phyloP scores from a whole-genome alignment of 2,329 filamentous ascomycete genomes.

The Raffaelea ambrosiae region DNA sequence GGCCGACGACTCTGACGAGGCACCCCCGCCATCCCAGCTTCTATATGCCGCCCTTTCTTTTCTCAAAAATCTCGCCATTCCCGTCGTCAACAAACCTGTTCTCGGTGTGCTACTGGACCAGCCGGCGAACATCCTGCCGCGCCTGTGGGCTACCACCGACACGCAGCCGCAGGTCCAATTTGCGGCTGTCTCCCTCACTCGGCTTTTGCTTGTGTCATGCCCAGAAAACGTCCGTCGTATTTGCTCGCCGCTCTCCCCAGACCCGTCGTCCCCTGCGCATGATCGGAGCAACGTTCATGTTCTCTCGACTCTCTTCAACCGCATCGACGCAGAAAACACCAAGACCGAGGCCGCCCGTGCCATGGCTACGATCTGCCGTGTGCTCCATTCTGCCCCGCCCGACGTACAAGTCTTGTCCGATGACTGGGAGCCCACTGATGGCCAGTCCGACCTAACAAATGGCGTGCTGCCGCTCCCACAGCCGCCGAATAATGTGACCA shows the following conservation, averaged over 20 bases:
- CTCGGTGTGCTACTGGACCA: conserved; percentile 40
- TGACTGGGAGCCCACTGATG: conserved; percentile 21
- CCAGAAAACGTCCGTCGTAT: conserved; percentile 42
- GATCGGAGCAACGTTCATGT: conserved; percentile 26
- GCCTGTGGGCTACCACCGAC: conserved; percentile 40
- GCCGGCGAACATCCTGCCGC: conserved; percentile 32
- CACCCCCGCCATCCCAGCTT: conserved; percentile 30
- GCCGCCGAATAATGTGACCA: no score
- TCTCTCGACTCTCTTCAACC: conserved; percentile 30
- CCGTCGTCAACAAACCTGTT: conserved; percentile 41
- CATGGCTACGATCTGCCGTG: conserved; percentile 42
- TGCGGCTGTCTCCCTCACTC: conserved; percentile 47
- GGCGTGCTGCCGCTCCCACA: no score
- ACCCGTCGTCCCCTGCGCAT: conserved; percentile 25
- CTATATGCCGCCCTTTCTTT: conserved; percentile 51
- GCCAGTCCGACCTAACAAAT: no score
- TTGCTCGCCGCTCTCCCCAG: conserved; percentile 30
- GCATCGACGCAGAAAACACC: conserved; percentile 44
- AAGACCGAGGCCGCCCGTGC: conserved; percentile 52
- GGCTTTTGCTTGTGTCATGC: conserved; percentile 46
- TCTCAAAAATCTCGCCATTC: conserved; percentile 57
- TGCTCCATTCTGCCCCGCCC: conserved; percentile 35
- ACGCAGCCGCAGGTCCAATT: conserved; percentile 51
- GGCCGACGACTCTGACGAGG: conserved; percentile 1
- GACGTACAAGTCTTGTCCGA: conserved; percentile 18